Evolutionary conservation across 768 basidiomycete genomes (phyloP).

Genomic region (Termitomyces sp.): DNA sequence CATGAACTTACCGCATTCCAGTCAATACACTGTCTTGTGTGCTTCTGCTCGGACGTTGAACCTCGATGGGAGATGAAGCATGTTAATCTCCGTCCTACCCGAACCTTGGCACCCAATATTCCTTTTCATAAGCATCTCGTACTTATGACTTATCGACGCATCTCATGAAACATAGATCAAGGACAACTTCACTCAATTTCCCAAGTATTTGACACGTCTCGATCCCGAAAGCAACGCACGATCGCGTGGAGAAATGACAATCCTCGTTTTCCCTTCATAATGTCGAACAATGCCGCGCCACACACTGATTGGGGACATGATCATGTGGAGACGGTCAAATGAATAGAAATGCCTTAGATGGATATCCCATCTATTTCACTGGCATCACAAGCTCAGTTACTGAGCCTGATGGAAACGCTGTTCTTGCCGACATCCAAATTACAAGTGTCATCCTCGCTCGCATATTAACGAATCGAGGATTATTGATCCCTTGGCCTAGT

Average conservation of each 20-base stretch:
- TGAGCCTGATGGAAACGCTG: slow-evolving; percentile 14
- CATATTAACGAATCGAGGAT: neutral
- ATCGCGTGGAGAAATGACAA: slow-evolving; percentile 13
- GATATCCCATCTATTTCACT: slow-evolving; percentile 14
- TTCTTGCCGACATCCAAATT: slow-evolving; percentile 14
- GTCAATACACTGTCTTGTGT: neutral
- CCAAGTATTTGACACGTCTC: too few relatives aligned
- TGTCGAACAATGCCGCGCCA: slow-evolving; percentile 16
- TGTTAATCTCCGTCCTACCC: neutral
- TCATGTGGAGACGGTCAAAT: slow-evolving; percentile 10
- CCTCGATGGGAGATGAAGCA: neutral
- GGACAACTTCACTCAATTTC: too few relatives aligned
- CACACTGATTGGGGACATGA: slow-evolving; percentile 16
- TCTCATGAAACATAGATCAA: too few relatives aligned
- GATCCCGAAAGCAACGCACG: slow-evolving; percentile 9
- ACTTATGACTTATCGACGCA: too few relatives aligned
- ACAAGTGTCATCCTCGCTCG: neutral
- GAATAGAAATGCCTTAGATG: slow-evolving; percentile 8
- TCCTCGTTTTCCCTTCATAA: slow-evolving; percentile 11
- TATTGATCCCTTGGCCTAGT: neutral
- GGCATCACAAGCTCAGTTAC: slow-evolving; percentile 7
- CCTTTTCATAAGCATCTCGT: too few relatives aligned
- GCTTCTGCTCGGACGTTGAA: neutral
- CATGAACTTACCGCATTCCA: neutral
- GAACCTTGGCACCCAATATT: neutral